A percentile compares a stretch with the other conserved stretches of the same genome.
These are phyloP conservation scores for Clavispora vitiphila DNA, from an alignment of 805 yeast genomes.

Conservation along the genomic window DNA sequence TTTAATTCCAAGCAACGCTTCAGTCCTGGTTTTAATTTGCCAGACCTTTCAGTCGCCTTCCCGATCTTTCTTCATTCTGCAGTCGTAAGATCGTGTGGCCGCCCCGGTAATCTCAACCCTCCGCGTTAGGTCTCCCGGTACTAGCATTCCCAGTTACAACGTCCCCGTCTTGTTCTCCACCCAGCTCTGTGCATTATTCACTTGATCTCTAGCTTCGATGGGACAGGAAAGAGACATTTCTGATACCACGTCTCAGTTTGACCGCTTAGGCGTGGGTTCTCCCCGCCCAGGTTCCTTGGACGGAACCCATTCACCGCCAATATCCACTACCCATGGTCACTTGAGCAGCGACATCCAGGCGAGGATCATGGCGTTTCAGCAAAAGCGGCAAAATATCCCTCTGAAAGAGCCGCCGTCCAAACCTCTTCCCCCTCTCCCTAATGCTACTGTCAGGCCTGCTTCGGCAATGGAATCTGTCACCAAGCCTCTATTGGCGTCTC, in stretches of 20 bases:
- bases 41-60: not conserved
- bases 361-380: conserved; percentile 80
- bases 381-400: conserved; percentile 44
- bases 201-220: conserved; percentile 2
- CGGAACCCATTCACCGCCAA: conserved; percentile 15
- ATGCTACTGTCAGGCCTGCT: conserved; percentile 5
- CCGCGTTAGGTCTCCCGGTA: not conserved
- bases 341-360: conserved; percentile 80
- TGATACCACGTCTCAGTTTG: conserved; percentile 12
- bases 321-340: conserved; percentile 16
- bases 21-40: not conserved
- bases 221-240: conserved; percentile 8
- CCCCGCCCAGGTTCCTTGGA: conserved; percentile 12
- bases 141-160: not conserved
- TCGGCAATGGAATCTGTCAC: not conserved
- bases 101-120: not conserved
- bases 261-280: conserved; percentile 9
- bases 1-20: not conserved
- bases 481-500: conserved; percentile 8
- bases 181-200: not conserved
- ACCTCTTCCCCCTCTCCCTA: conserved; percentile 15
- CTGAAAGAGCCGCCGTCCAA: conserved; percentile 8
- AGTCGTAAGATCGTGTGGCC: not conserved
- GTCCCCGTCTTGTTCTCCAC: not conserved
- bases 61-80: not conserved